phyloP scores from a whole-genome alignment of 495 filamentous ascomycete species.

The Thermothielavioides terrestris region DNA sequence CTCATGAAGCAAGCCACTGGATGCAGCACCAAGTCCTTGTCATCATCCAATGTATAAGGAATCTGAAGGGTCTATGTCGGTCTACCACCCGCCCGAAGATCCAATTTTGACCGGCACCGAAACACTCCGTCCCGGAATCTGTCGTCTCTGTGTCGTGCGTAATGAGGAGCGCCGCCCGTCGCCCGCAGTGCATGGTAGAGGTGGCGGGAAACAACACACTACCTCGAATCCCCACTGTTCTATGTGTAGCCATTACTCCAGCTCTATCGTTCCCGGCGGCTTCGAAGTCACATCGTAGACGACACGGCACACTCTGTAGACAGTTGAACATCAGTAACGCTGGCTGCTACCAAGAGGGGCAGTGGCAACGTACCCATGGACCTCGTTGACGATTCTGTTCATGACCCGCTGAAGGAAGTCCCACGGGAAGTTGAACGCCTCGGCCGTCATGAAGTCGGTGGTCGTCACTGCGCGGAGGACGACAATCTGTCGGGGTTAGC shows the following conservation, averaged over 20 bases:
- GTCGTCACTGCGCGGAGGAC: constrained; percentile 65
- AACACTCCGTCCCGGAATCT: no score
- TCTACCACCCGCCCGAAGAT: no score
- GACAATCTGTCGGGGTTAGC: constrained; percentile 14
- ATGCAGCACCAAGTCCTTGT: no score
- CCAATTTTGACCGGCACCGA: no score
- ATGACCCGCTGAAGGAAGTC: constrained; percentile 61
- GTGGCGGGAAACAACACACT: background rate
- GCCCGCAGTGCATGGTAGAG: background rate
- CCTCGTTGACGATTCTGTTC: constrained; percentile 75
- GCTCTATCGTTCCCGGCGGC: constrained; percentile 49
- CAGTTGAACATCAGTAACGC: background rate
- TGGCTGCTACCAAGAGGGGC: background rate
- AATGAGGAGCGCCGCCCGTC: no score
- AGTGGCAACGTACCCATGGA: constrained; percentile 51
- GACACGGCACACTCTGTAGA: constrained; percentile 26
- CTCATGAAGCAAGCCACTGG: no score
- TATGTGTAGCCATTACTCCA: constrained; percentile 6
- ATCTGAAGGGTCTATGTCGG: no score
- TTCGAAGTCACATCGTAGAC: constrained; percentile 62
- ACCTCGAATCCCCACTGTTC: background rate
- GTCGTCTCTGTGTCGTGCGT: no score
- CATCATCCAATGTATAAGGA: no score
- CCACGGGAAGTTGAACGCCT: constrained; percentile 55
- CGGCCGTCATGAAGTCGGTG: constrained; percentile 70